Evolutionary conservation across 2,329 filamentous ascomycete species (phyloP).

Genomic region (Westerdykella ornata): DNA sequence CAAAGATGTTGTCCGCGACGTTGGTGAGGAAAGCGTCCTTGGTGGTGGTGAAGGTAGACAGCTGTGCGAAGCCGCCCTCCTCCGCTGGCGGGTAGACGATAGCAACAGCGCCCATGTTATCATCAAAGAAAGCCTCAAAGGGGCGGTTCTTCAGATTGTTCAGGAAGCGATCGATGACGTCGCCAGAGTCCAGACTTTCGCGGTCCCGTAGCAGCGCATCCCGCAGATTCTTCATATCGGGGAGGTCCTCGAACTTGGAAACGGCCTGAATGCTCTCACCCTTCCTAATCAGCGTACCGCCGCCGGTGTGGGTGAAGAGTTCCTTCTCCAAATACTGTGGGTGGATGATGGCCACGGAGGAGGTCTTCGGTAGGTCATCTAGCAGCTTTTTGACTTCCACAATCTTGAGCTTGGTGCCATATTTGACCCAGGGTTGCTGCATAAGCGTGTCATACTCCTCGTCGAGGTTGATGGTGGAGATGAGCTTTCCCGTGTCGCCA

Average conservation of each 20-base stretch:
- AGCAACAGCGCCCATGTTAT: slow-evolving; percentile 84
- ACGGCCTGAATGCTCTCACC: slow-evolving; percentile 82
- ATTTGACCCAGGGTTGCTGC: slow-evolving; percentile 89
- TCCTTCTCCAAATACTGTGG: slow-evolving; percentile 94
- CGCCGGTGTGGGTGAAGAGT: slow-evolving; percentile 90
- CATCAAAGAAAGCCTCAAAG: slow-evolving; percentile 93
- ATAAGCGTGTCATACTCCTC: slow-evolving; percentile 92
- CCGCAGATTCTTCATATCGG: slow-evolving; percentile 70
- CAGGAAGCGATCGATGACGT: slow-evolving; percentile 81
- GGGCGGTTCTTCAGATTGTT: slow-evolving; percentile 67
- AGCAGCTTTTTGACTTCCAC: slow-evolving; percentile 93
- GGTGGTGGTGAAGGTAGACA: slow-evolving; percentile 87
- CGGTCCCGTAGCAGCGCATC: slow-evolving; percentile 74
- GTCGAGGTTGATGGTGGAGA: slow-evolving; percentile 94
- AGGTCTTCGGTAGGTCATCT: slow-evolving; percentile 79
- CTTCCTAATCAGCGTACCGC: slow-evolving; percentile 83
- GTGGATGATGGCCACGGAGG: slow-evolving; percentile 95
- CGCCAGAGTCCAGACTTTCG: slow-evolving; percentile 71
- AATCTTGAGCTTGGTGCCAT: slow-evolving; percentile 93
- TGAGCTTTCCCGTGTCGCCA: slow-evolving; percentile 87
- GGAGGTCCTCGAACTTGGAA: slow-evolving; percentile 64
- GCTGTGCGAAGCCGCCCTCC: slow-evolving; percentile 64
- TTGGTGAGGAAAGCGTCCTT: slow-evolving; percentile 93
- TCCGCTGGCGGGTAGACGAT: slow-evolving; percentile 72
- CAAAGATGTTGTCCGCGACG: slow-evolving; percentile 90